Percentiles rank a stretch among this genome's conserved stretches.
These are phyloP conservation scores for Neopestalotiopsis clavispora DNA, from an alignment of 2,329 filamentous ascomycete genomes.

Conservation along the genomic window DNA sequence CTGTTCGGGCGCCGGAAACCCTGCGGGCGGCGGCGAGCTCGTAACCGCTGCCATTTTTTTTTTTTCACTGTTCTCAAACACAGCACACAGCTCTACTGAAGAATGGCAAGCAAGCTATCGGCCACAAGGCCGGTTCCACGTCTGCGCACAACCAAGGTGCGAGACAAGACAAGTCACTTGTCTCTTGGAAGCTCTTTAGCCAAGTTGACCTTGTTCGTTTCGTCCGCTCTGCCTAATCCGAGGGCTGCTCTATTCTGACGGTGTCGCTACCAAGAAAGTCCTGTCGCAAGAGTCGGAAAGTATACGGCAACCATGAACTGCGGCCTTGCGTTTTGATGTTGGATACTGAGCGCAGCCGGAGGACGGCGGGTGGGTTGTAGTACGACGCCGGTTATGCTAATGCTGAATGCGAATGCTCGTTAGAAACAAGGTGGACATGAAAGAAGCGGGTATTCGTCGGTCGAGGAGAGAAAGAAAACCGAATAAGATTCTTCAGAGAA, in stretches of 20 bases:
- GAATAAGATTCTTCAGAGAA: neutral
- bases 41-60: constrained; percentile 34
- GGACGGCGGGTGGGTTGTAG: constrained; percentile 26
- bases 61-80: neutral
- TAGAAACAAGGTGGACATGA: constrained; percentile 22
- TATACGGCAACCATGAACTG: neutral
- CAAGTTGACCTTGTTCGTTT: neutral
- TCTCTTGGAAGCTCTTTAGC: neutral
- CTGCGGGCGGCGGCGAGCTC: constrained; percentile 31
- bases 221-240: neutral
- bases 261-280: neutral
- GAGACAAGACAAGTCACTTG: neutral
- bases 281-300: neutral
- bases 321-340: neutral
- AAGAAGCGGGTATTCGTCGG: neutral
- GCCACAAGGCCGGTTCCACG: constrained; percentile 3
- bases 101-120: neutral
- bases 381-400: constrained; percentile 29
- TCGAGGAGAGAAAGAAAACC: neutral
- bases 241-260: neutral
- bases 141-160: constrained; percentile 1
- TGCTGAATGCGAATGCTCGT: constrained; percentile 29
- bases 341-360: constrained; percentile 4
- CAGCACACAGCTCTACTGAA: neutral
- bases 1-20: constrained; percentile 32